Evolutionary conservation across 768 basidiomycete species (phyloP), one percentile per base, ranked within the genome.

Genomic region (Rhodocollybia butyracea): DNA sequence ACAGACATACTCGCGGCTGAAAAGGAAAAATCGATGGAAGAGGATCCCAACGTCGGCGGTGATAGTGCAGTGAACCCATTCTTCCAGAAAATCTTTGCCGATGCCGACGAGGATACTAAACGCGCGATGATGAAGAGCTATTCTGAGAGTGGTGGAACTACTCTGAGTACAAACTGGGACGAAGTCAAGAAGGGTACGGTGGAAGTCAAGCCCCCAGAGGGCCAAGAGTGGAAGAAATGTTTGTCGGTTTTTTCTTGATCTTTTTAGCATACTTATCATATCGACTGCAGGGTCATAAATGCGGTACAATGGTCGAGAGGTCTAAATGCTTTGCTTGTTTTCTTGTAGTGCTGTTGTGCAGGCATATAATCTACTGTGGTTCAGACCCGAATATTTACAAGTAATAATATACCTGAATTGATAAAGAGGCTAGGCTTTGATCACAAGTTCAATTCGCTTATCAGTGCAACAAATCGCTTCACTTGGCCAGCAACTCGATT

Each of bases 51-150:
- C 68, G 85, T 87, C 17, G 91, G 91, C 22, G 95, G 95, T 21
- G 94, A 97, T 68, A 80, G 76, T 56, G 84, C 90, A 5, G 80
- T 97, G 56, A 96, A 98, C 70, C 64, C 77, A 27, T 91, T 96
- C 74, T 95, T 95, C 83, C 89, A 91, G 66, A 89, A 91, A 74
- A 83, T 99, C 59, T 99, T 89, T 64, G 78, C 81, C 5, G 91
- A 90, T 67, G 90, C 95, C 24, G 94, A 97, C 61, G 91, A 94
- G 0, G 91, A 99, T 63, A 92, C 95, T 13, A 84, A 79, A 63
- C 82, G 86, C 34, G 97, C 97, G 3, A 99, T 99, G 94, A 85
- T 98, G 86, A 99, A 99, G 81, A 95, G 92, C 66, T 98, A 91
- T 69, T 78, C 80, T 57, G 96, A 99, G 76, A 93, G 91, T 61